Evolutionary conservation across 2,329 filamentous ascomycete genomes (phyloP).

Genomic region (Parastagonospora avenae): DNA sequence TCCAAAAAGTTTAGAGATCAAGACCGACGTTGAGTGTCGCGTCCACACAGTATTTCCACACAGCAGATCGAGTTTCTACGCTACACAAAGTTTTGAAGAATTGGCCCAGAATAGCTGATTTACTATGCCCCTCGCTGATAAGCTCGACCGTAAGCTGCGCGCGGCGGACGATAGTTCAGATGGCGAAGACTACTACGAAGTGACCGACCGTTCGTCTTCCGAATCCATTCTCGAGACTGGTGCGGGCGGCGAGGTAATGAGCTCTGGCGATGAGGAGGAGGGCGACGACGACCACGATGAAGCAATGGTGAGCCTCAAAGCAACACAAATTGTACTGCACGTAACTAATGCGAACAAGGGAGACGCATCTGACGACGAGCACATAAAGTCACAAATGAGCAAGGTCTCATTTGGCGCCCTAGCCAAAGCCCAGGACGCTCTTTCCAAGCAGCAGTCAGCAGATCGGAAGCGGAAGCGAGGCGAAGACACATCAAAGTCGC

Average conservation of each 20-base stretch:
- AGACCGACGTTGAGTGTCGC: not conserved
- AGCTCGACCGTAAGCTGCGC: slow-evolving; percentile 43
- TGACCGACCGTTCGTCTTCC: slow-evolving; percentile 46
- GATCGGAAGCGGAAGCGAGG: slow-evolving; percentile 52
- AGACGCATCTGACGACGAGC: slow-evolving; percentile 47
- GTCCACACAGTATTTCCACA: not conserved
- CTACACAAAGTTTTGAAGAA: too few species aligned
- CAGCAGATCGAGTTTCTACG: not conserved
- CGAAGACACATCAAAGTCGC: slow-evolving; percentile 43
- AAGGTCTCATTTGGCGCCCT: slow-evolving; percentile 87
- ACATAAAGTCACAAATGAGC: slow-evolving; percentile 55
- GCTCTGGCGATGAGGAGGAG: slow-evolving; percentile 39
- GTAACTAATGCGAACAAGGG: slow-evolving; percentile 19
- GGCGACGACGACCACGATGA: slow-evolving; percentile 32
- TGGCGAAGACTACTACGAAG: slow-evolving; percentile 47
- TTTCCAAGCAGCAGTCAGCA: slow-evolving; percentile 51
- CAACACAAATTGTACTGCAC: not conserved
- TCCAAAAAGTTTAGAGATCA: slow-evolving; percentile 17
- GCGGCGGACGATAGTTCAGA: slow-evolving; percentile 45
- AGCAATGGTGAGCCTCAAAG: slow-evolving; percentile 24
- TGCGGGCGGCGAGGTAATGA: slow-evolving; percentile 40
- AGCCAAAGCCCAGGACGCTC: slow-evolving; percentile 78
- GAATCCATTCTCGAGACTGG: slow-evolving; percentile 49
- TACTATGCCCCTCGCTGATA: slow-evolving; percentile 42
- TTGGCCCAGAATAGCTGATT: not conserved